Base-by-base conservation (phyloP, 345 rosid species). In the Eutrema yunnanense region DNA sequence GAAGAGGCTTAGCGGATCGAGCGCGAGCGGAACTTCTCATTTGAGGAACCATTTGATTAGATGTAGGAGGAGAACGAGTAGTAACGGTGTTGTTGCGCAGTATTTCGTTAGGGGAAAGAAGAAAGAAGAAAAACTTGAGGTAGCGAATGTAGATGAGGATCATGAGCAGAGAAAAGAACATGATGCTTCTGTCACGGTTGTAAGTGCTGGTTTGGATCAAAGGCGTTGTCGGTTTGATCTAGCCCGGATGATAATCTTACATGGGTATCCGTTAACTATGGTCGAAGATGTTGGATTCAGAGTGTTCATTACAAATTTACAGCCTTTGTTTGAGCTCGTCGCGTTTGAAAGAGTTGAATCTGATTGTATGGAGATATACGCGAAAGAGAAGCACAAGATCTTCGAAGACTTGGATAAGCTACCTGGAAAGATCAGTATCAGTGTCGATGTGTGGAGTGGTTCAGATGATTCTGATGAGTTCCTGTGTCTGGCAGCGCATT, bases 1-100 rank as follows among this genome's bases (percentile, higher is more conserved):
- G 74, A 91, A 86, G 79, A 78, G 79, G 27, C 89, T 91, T 32
- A 91, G 92, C 53, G 96, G 92, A 37, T 91, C 97, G 1, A 89
- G 96, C 57, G 80, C 90, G 9, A 88, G 97, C 30, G 97, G 96
- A 13, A 88, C 97, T 2, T 91, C 97, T 5, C 97, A 91, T 78
- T 72, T 91, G 73, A 81, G 96, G 80, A 91, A 88, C 69, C 97
- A 88, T 74, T 80, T 91, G 78, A 84, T 85, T 69, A 82, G 96
- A 83, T 91, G 96, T 78, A 85, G 84, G 67, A 86, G 84, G 67
- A 74, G 67, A 74, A 80, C 77, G 62, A 46, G 59, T 10, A 65
- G 57, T 68, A 85, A 84, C 51, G 86, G 85, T 14, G 47, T 83
- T 16, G 65, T 81, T 27, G 77, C 72, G 4, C 75, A 50, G 63